Evolutionary conservation across 176 grass and related monocot species (phyloP), one percentile per base, ranked within the genome.

Genomic region (Carex myosuroides): DNA sequence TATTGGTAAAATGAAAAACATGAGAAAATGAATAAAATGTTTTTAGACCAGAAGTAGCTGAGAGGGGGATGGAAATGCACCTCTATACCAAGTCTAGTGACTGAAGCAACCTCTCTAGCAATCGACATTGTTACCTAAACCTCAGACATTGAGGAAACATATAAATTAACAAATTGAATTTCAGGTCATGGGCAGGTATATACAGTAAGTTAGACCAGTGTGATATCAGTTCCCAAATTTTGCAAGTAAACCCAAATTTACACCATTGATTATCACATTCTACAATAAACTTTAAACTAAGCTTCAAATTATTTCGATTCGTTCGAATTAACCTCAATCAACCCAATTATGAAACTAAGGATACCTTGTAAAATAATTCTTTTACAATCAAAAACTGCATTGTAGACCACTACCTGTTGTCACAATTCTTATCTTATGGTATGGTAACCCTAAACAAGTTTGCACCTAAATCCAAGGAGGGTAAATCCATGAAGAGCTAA

Each of bases 101-200:
- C 93, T 0, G 89, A 93, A 92, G 96, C 96, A 22, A 99, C 96
- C 82, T 99, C 96, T 88, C 91, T 95, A 86, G 96, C 93, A 88
- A 95, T 99, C 2, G 93, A 90, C 96, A 95, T 99, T 67, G 93
- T 95, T 79, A 99, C 87, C 96, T 99, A 88, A 85, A 88, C 46
- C 18, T 90, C 13, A 70, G 0, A 18, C 66, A 61, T 62, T 62
- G 8, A 65, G 1, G 41, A 83, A 30, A 65, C 54, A 52, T 22
- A 83, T 46, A 64, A 13, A 81, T 75, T 55, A 76, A 76, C 13
- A 76, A 76, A 76, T 53, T 76, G 9, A 26, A 55, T 76, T 76
- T 29, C n/a, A 76, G 22, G 8, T 54, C 22, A 55, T 24, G 14
- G 12, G 46, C 42, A 71, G 6, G 7, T 18, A 71, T 32, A 32